These are phyloP conservation scores for Pyricularia pennisetigena DNA, from an alignment of 2,329 filamentous ascomycete species.

Conservation along the genomic window DNA sequence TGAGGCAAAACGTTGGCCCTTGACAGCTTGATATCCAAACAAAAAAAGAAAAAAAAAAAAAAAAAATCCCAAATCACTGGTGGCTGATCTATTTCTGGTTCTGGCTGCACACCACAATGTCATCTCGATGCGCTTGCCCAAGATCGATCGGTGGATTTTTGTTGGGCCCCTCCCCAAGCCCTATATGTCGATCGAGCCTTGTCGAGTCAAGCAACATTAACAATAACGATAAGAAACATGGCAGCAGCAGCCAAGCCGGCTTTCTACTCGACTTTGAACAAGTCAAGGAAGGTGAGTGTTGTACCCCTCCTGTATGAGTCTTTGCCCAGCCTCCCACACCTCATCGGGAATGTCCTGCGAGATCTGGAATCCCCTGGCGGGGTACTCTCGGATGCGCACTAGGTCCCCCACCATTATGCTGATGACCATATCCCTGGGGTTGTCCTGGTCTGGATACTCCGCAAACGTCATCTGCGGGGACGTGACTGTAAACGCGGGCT, in stretches of 20 bases:
- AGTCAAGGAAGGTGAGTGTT: conserved; percentile 25
- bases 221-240: background rate
- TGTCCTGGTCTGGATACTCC: conserved; percentile 30
- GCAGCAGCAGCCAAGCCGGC: background rate
- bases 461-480: conserved; percentile 27
- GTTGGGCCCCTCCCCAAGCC: background rate
- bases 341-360: conserved; percentile 28
- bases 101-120: background rate
- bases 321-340: conserved; percentile 30
- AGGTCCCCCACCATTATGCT: conserved; percentile 35
- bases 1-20: background rate
- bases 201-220: background rate
- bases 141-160: background rate
- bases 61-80: background rate
- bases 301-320: conserved; percentile 28
- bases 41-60: no score
- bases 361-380: conserved; percentile 31
- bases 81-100: background rate
- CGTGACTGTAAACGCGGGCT: conserved; percentile 26
- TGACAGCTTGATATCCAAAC: background rate
- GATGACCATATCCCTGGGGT: conserved; percentile 29
- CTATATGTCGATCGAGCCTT: background rate
- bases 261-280: background rate
- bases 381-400: conserved; percentile 31
- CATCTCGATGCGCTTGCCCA: background rate